These are phyloP conservation scores for Athelia psychrophila DNA, from an alignment of 1,284 basidiomycete genomes.

Conservation along the genomic window DNA sequence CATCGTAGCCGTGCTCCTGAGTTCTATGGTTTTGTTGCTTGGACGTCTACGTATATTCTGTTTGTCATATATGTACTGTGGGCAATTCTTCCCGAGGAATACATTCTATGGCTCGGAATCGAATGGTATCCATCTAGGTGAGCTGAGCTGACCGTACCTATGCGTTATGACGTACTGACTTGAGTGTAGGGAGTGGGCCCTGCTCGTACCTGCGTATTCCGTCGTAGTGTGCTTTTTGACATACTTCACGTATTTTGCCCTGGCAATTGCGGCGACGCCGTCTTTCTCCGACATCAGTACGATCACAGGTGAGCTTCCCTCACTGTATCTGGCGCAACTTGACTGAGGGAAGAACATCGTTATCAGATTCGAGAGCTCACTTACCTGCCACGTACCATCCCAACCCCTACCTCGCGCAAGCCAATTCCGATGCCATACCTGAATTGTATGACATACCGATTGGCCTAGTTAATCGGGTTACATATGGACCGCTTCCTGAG, in stretches of 20 bases:
- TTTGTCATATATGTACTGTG: slow-evolving; percentile 74
- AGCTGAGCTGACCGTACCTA: slow-evolving; percentile 18
- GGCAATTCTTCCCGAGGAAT: slow-evolving; percentile 42
- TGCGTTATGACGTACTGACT: slow-evolving; percentile 2
- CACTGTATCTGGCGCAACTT: slow-evolving; percentile 6
- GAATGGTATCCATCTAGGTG: slow-evolving; percentile 88
- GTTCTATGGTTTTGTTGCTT: slow-evolving; percentile 87
- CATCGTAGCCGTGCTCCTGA: slow-evolving; percentile 67
- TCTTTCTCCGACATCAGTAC: slow-evolving; percentile 62
- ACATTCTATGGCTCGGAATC: slow-evolving; percentile 63
- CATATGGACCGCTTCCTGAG: slow-evolving; percentile 38
- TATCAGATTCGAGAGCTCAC: slow-evolving; percentile 54
- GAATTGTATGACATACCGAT: slow-evolving; percentile 81
- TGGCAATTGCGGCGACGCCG: slow-evolving; percentile 74
- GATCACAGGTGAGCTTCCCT: slow-evolving; percentile 52
- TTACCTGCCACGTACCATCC: slow-evolving; percentile 32
- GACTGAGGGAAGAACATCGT: no score
- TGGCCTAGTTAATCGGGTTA: slow-evolving; percentile 71
- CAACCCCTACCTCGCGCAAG: slow-evolving; percentile 49
- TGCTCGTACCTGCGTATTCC: slow-evolving; percentile 82
- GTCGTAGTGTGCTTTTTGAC: slow-evolving; percentile 72
- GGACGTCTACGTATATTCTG: slow-evolving; percentile 72
- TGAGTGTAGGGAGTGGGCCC: slow-evolving; percentile 72
- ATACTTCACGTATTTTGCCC: slow-evolving; percentile 75
- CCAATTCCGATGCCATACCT: slow-evolving; percentile 46